Conservation (phyloP, 148 eudicot genomes). For the Diospyros lotus region DNA sequence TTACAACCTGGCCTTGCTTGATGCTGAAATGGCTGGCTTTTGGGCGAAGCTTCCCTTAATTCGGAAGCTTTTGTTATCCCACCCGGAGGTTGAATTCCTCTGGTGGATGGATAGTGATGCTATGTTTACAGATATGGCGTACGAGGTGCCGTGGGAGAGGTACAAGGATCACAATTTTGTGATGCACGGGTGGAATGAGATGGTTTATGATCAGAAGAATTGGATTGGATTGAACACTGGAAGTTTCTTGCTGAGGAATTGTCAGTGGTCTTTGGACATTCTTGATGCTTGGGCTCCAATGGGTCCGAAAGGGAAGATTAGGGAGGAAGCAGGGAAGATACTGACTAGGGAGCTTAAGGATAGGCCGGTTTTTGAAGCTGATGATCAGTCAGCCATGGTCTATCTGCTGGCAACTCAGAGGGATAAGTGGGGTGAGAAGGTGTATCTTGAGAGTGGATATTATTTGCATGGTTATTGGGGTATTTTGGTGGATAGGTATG, state of each 20-base stretch:
- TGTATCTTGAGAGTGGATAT: slow-evolving; percentile 61
- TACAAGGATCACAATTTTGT: slow-evolving; percentile 60
- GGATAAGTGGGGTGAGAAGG: slow-evolving; percentile 68
- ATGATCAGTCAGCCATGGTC: slow-evolving; percentile 84
- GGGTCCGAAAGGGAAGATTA: slow-evolving; percentile 62
- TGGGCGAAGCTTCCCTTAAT: slow-evolving; percentile 80
- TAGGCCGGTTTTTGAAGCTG: slow-evolving; percentile 78
- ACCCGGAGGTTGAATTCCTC: slow-evolving; percentile 70
- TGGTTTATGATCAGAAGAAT: slow-evolving; percentile 70
- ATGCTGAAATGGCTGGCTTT: slow-evolving; percentile 70
- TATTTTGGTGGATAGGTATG: slow-evolving; percentile 62
- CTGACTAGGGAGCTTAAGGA: slow-evolving; percentile 60
- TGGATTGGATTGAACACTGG: slow-evolving; percentile 83
- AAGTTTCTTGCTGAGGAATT: slow-evolving; percentile 61
- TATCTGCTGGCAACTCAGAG: slow-evolving; percentile 51
- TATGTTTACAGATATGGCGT: slow-evolving; percentile 81
- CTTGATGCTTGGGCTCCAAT: slow-evolving; percentile 73
- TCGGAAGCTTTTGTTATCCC: slow-evolving; percentile 56
- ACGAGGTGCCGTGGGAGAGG: slow-evolving; percentile 68
- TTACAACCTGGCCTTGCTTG: slow-evolving; percentile 64
- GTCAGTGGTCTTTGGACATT: slow-evolving; percentile 70
- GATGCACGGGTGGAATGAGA: slow-evolving; percentile 71
- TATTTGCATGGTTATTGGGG: slow-evolving; percentile 82
- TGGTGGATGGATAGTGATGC: slow-evolving; percentile 98
- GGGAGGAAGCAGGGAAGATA: slow-evolving; percentile 61